Base-by-base conservation (phyloP, 2,329 filamentous ascomycete genomes). In the Plectosphaerella cucumerina region DNA sequence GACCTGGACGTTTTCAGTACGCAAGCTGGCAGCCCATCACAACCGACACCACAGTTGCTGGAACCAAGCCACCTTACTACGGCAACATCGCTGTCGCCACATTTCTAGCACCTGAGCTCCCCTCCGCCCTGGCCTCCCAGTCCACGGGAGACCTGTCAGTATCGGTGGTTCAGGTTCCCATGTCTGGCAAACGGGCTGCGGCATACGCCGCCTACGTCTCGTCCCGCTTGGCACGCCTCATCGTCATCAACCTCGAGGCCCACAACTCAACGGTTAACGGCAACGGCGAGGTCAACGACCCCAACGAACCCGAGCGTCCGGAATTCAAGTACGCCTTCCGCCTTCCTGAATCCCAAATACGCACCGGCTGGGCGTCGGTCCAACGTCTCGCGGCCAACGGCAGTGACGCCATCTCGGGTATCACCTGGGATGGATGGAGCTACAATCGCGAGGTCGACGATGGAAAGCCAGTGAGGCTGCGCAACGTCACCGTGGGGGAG, bases 1-100 rank as follows among this genome's bases (percentile, higher is more conserved):
- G 47, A 53, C 51, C n/a, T 14, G 23, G 26, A 2, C 26, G 4
- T 31, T 31, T 11, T 31, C 34, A 69, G 57, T 86, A 86, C 60
- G 72, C 72, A 53, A 68, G 73, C 44, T 86, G 82, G 82, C 82
- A 86, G 59, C 81, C 82, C 0, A 58, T 84, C 43, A 59, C 67
- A 5, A 84, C 81, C 1, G 61, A 68, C 46, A 69, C 70, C 14
- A 74, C 75, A 0, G 66, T 68, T 8, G 69, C 73, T 2, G 82
- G 81, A 14, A 86, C 82, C 18, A 85, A 84, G 59, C 68, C 83
- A 0, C 82, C 83, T 0, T 87, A 85, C 62, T 86, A 87, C 58
- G 82, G 80, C 15, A 81, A 80, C 61, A 67, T 85, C 15, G 77
- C 76, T 31, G 78, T 81, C 1, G 81, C 83, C 0, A 73, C 76